phyloP scores from a whole-genome alignment of 345 rosid species.

The Ailanthus altissimus region DNA sequence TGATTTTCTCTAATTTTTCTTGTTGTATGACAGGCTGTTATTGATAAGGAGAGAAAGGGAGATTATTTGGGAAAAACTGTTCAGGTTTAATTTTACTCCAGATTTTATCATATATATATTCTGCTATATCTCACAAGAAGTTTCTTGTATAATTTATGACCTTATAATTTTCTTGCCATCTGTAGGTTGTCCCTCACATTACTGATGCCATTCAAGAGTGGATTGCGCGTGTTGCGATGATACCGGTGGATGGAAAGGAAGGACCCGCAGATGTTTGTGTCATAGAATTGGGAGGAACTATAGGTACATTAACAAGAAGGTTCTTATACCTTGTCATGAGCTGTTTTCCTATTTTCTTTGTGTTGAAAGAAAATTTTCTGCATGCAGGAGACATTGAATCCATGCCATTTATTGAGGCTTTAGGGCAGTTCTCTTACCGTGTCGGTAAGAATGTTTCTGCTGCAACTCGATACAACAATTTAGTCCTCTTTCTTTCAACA shows the following conservation, averaged over 20 bases:
- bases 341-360: constrained; percentile 14
- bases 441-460: constrained; percentile 64
- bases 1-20: constrained; percentile 9
- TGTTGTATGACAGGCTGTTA: constrained; percentile 56
- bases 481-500: background rate
- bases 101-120: background rate
- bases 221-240: constrained; percentile 83
- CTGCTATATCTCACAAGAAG: background rate
- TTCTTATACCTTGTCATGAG: background rate
- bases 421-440: constrained; percentile 88
- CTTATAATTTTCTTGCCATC: constrained; percentile 16
- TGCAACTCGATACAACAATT: background rate
- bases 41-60: constrained; percentile 91
- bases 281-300: constrained; percentile 97
- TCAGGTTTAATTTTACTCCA: constrained; percentile 53
- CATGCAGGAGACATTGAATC: constrained; percentile 95
- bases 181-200: constrained; percentile 93
- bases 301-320: constrained; percentile 48
- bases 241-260: constrained; percentile 85
- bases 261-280: constrained; percentile 97
- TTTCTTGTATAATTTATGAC: constrained; percentile 1
- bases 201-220: constrained; percentile 97
- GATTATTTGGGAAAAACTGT: constrained; percentile 97
- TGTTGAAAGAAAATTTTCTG: constrained; percentile 8
- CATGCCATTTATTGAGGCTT: constrained; percentile 97